A percentile compares a stretch with the other conserved stretches of the same genome.
These are phyloP conservation scores for Neurospora tetrasperma DNA, from an alignment of 495 filamentous ascomycete species.

Conservation along the genomic window DNA sequence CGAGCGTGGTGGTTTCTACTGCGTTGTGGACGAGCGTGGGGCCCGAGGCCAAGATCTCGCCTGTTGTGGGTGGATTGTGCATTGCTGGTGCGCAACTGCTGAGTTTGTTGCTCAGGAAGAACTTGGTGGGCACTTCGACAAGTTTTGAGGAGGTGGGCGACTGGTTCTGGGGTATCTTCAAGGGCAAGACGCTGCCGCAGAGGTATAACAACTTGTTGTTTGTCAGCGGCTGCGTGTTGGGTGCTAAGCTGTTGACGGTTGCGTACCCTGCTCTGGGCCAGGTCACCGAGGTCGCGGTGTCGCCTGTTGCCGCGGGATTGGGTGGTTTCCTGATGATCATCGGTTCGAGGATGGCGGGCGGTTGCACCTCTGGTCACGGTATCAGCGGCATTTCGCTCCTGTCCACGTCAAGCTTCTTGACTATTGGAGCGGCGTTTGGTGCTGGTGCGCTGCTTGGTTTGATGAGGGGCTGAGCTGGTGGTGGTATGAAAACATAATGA, in stretches of 20 bases:
- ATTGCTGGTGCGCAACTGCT: constrained; percentile 40
- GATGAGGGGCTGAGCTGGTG: constrained; percentile 6
- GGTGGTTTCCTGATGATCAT: constrained; percentile 43
- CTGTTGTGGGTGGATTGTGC: constrained; percentile 35
- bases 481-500: background rate
- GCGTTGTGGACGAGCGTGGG: constrained; percentile 15
- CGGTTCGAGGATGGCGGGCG: constrained; percentile 44
- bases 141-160: constrained; percentile 43
- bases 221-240: constrained; percentile 32
- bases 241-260: constrained; percentile 26
- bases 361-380: constrained; percentile 51
- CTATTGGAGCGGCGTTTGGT: constrained; percentile 38
- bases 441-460: constrained; percentile 27
- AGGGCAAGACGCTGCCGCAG: constrained; percentile 9
- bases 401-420: constrained; percentile 42
- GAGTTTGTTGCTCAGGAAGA: constrained; percentile 30
- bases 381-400: constrained; percentile 45
- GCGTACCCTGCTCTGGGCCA: constrained; percentile 18
- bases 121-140: constrained; percentile 41
- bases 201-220: constrained; percentile 32
- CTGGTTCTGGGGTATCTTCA: constrained; percentile 29
- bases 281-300: constrained; percentile 13
- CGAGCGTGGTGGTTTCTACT: constrained; percentile 19
- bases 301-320: constrained; percentile 25
- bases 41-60: constrained; percentile 25